Evolutionary conservation across 2,329 filamentous ascomycete species (phyloP).

Genomic region (Chrysosporium keratinophilum): DNA sequence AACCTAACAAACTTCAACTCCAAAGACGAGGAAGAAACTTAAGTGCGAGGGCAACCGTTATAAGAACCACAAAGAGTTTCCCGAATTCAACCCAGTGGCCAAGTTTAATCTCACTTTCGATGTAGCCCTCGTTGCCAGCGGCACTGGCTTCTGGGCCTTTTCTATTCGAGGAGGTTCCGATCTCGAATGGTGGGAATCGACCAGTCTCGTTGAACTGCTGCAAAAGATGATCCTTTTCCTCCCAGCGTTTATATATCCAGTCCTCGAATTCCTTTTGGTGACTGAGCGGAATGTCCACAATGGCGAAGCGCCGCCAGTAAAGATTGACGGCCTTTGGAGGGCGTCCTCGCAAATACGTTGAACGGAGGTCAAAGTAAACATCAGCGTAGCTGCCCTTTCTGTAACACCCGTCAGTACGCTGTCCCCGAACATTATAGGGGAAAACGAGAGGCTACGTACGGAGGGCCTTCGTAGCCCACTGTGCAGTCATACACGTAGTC

Average conservation of each 20-base stretch:
- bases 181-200: slow-evolving; percentile 60
- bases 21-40: background rate
- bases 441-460: slow-evolving; percentile 48
- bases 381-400: slow-evolving; percentile 79
- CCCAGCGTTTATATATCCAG: slow-evolving; percentile 81
- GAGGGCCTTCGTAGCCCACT: slow-evolving; percentile 86
- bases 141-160: slow-evolving; percentile 25
- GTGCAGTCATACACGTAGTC: slow-evolving; percentile 68
- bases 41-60: slow-evolving; percentile 17
- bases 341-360: slow-evolving; percentile 78
- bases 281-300: slow-evolving; percentile 71
- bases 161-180: slow-evolving; percentile 40
- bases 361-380: slow-evolving; percentile 73
- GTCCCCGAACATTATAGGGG: slow-evolving; percentile 2
- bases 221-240: slow-evolving; percentile 81
- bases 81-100: slow-evolving; percentile 27
- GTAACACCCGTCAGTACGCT: background rate
- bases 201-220: slow-evolving; percentile 71
- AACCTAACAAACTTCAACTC: background rate
- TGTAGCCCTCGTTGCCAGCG: slow-evolving; percentile 16
- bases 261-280: slow-evolving; percentile 63
- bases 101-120: slow-evolving; percentile 30
- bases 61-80: slow-evolving; percentile 28
- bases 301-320: slow-evolving; percentile 79
- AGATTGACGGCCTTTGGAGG: slow-evolving; percentile 94